These are phyloP conservation scores for Geotrichum restrictum DNA, from an alignment of 1,139 yeast genomes.

Conservation along the genomic window DNA sequence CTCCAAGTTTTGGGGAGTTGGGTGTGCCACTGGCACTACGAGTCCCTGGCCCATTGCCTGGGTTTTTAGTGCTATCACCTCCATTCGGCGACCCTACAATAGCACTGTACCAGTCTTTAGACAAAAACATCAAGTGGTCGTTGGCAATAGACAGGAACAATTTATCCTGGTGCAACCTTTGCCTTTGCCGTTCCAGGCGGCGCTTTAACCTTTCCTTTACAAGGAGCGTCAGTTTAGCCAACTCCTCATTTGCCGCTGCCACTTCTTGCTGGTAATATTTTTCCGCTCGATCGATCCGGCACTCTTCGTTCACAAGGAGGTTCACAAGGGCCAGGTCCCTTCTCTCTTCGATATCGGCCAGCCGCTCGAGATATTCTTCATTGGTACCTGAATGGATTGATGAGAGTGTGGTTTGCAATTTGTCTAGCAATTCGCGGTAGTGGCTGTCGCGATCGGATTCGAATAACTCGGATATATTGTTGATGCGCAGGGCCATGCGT, in stretches of 20 bases:
- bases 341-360: conserved; percentile 65
- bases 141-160: conserved; percentile 80
- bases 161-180: conserved; percentile 84
- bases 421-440: conserved; percentile 69
- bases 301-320: conserved; percentile 77
- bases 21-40: conserved; percentile 15
- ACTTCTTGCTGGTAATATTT: conserved; percentile 75
- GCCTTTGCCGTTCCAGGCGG: conserved; percentile 72
- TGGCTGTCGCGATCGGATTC: conserved; percentile 67
- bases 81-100: background rate
- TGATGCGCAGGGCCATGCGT: conserved; percentile 61
- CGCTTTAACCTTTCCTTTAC: conserved; percentile 81
- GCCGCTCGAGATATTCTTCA: conserved; percentile 51
- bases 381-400: conserved; percentile 81
- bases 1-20: conserved; percentile 18
- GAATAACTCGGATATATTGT: conserved; percentile 63
- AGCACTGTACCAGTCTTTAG: conserved; percentile 23
- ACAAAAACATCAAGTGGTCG: conserved; percentile 48
- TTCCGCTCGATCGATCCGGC: conserved; percentile 73
- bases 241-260: conserved; percentile 69
- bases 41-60: conserved; percentile 13
- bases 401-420: conserved; percentile 69
- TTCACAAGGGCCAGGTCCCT: conserved; percentile 79
- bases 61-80: background rate
- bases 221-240: conserved; percentile 71